Conservation (phyloP, 768 basidiomycete species). For the Lactarius akahatsu region DNA sequence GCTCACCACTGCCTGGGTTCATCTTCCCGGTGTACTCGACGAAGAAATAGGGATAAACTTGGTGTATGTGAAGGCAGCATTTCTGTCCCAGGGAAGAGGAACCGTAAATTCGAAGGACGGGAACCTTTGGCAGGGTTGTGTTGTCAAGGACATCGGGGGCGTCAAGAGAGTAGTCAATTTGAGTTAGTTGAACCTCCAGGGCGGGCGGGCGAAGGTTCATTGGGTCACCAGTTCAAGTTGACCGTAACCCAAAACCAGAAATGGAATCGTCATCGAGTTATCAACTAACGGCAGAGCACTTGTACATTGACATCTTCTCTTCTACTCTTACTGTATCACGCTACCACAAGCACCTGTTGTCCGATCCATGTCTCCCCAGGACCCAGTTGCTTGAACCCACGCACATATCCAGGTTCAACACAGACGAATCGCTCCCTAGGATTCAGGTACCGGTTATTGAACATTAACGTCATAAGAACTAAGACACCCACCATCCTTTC, state of each 20-base stretch:
- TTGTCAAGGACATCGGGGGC: constrained; percentile 66
- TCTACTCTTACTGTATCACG: constrained; percentile 19
- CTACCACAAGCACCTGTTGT: constrained; percentile 62
- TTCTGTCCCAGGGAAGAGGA: constrained; percentile 72
- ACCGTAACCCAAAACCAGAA: background rate
- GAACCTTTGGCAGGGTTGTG: constrained; percentile 57
- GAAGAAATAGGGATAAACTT: constrained; percentile 92
- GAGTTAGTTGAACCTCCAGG: constrained; percentile 47
- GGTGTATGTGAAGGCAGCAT: constrained; percentile 88
- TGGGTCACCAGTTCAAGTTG: background rate
- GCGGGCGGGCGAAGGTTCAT: constrained; percentile 26
- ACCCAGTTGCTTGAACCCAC: constrained; percentile 62
- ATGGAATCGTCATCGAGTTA: background rate
- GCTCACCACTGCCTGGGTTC: constrained; percentile 60
- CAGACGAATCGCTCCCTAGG: constrained; percentile 81
- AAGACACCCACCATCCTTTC: constrained; percentile 68
- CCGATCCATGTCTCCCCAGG: constrained; percentile 75
- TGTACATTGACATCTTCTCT: background rate
- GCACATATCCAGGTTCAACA: constrained; percentile 86
- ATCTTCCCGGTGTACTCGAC: constrained; percentile 76
- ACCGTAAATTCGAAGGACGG: constrained; percentile 86
- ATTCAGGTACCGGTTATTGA: background rate
- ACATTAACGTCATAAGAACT: background rate
- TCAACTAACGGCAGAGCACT: too few relatives aligned
- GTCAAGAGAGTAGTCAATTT: constrained; percentile 64